phyloP scores from a whole-genome alignment of 2,329 filamentous ascomycete species.

The Epichloe festucae region DNA sequence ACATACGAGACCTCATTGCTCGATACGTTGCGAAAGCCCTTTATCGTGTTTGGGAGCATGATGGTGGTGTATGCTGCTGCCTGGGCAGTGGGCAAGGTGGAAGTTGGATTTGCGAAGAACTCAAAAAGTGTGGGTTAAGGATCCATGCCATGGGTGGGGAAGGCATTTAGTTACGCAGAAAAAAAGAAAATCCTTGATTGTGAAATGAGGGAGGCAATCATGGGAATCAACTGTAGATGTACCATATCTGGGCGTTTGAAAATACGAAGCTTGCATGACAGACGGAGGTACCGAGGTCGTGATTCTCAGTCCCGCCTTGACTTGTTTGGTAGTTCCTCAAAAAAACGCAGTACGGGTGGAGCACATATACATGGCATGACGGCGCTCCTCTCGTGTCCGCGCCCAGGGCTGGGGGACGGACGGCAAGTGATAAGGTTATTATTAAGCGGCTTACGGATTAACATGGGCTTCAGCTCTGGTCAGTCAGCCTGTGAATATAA shows the following conservation, averaged over 20 bases:
- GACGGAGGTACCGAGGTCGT: not conserved
- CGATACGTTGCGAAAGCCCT: conserved; percentile 71
- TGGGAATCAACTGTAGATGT: conserved; percentile 6
- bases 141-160: not conserved
- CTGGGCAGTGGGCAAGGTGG: conserved; percentile 65
- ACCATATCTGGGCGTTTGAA: conserved; percentile 9
- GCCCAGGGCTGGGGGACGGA: no score
- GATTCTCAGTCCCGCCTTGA: not conserved
- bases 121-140: conserved; percentile 8
- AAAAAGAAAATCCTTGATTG: not conserved
- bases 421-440: no score
- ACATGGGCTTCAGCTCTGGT: not conserved
- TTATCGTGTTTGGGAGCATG: conserved; percentile 64
- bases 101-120: conserved; percentile 59
- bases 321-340: not conserved
- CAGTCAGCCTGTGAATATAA: not conserved
- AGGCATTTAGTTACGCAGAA: not conserved
- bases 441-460: no score
- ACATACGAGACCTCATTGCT: conserved; percentile 73
- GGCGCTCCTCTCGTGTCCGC: no score
- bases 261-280: conserved; percentile 8
- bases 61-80: conserved; percentile 60
- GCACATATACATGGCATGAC: no score
- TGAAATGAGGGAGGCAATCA: not conserved
- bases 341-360: no score